Evolutionary conservation across 805 yeast genomes (phyloP).

Genomic region (Lachancea sp.): DNA sequence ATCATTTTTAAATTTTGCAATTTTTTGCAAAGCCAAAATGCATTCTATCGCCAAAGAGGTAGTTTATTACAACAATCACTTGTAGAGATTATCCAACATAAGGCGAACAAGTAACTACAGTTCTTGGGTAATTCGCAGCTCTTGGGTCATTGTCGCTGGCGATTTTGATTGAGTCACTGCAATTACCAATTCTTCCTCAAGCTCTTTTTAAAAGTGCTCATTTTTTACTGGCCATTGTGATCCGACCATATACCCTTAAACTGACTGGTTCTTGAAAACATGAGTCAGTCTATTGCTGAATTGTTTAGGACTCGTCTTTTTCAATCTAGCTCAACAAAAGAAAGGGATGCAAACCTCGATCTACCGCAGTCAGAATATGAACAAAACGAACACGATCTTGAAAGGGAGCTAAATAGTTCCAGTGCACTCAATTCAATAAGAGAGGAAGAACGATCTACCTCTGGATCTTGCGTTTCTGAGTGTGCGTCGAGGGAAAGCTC

Average conservation of each 20-base stretch:
- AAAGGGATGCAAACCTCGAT: background rate
- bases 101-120: too few relatives aligned
- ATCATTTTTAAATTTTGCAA: constrained; percentile 54
- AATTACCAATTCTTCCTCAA: background rate
- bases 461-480: constrained; percentile 3
- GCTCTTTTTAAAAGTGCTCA: too few relatives aligned
- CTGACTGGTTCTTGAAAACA: background rate
- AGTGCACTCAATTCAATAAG: constrained; percentile 14
- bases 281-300: constrained; percentile 24
- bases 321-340: constrained; percentile 8
- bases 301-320: constrained; percentile 20
- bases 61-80: too few relatives aligned
- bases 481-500: constrained; percentile 4
- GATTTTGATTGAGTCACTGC: background rate
- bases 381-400: background rate
- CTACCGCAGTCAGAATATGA: background rate
- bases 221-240: too few relatives aligned
- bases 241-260: background rate
- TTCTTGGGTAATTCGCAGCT: too few relatives aligned
- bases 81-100: too few relatives aligned
- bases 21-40: constrained; percentile 4
- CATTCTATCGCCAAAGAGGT: background rate
- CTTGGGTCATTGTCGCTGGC: background rate
- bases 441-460: constrained; percentile 14
- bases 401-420: constrained; percentile 2